Conservation (phyloP, 192 early-diverging fungal species). For the Coemansia sp. region DNA sequence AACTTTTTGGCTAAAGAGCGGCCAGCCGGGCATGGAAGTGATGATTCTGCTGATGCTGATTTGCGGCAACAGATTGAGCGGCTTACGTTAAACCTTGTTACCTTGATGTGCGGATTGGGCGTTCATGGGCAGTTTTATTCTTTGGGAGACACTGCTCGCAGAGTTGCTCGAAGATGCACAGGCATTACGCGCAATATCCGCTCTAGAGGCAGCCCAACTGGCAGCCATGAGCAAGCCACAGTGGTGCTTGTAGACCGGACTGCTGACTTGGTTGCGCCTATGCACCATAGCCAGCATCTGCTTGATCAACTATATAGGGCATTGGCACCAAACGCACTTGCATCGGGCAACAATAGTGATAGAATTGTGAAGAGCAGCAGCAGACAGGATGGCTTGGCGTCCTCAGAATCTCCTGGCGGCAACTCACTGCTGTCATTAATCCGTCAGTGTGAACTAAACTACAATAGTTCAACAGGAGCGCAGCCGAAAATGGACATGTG, state of each 20-base stretch:
- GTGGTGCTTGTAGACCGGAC: conserved; percentile 47
- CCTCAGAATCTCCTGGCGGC: background rate
- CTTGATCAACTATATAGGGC: conserved; percentile 34
- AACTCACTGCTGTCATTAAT: conserved; percentile 25
- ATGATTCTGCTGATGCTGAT: background rate
- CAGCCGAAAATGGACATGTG: conserved; percentile 10
- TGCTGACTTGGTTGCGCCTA: conserved; percentile 31
- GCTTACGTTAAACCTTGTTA: conserved; percentile 26
- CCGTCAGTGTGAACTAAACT: background rate
- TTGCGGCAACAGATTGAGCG: conserved; percentile 25
- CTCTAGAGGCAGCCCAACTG: background rate
- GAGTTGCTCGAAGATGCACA: conserved; percentile 28
- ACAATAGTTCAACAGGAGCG: background rate
- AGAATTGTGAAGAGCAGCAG: background rate
- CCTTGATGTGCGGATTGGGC: conserved; percentile 17
- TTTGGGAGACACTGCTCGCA: conserved; percentile 25
- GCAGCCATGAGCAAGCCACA: conserved; percentile 3
- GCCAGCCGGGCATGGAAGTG: background rate
- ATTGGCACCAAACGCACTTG: background rate
- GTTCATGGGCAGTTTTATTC: conserved; percentile 40
- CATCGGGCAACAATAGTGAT: background rate
- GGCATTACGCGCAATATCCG: conserved; percentile 16
- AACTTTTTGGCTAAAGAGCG: background rate
- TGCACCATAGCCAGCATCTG: conserved; percentile 28
- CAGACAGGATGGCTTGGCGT: background rate